Base-by-base conservation (phyloP, 2,329 filamentous ascomycete genomes). In the Fusarium tupiense region DNA sequence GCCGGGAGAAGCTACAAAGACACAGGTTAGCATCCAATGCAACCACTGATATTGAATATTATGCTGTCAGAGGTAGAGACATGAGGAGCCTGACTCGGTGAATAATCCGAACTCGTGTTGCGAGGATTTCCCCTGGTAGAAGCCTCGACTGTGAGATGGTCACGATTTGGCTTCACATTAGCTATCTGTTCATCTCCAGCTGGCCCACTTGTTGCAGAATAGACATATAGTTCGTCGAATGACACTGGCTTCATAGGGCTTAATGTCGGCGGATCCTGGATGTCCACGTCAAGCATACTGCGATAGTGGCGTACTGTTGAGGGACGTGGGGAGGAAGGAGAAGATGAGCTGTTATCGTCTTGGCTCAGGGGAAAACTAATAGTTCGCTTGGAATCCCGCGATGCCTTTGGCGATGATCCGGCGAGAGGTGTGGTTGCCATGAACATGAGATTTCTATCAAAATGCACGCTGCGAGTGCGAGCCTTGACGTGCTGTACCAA, bases 211-310 rank as follows among this genome's bases (percentile, higher is more conserved):
- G 6, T 49, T 33, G 56, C 53, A 19, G 49, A 53, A 31, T 76
- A 77, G 69, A 82, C 72, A 66, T 85, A 85, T 52, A 89, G 83
- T 79, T 88, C 86, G 31, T 86, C 85, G 74, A 85, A 87, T 17
- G 83, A 83, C 71, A 88, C 82, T 40, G 84, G 84, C 59, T 83
- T 83, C 71, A 84, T 80, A 9, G 84, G 82, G 13, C 80, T 82
- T 31, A 89, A 81, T 66, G 74, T 86, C 19, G 87, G 86, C 5
- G 85, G 83, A 35, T 84, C 83, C 50, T 88, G 46, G 8, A 12
- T 22, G 31, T 72, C 87, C 24, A 89, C 81, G 52, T 88, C 85
- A 26, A 89, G 82, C 88, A 90, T 88, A 79, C 87, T 90, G 67
- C 86, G 84, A 73, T 85, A 88, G 49, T 83, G 82, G 12, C 73